Evolutionary conservation across 306 rosid species (phyloP).

Genomic region (Macrotyloma uniflorum): DNA sequence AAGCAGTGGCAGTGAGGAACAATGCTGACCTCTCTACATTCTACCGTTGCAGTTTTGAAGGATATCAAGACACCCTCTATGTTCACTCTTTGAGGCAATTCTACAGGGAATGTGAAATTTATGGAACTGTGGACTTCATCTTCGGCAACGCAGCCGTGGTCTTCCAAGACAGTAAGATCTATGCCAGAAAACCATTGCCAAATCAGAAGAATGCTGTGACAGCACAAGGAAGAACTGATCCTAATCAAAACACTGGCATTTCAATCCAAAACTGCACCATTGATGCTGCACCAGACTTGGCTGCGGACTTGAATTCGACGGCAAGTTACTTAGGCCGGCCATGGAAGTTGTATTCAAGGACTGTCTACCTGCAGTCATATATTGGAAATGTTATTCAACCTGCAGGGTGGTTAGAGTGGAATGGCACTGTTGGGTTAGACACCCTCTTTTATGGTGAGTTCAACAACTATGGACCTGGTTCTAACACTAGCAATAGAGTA

Average conservation of each 20-base stretch:
- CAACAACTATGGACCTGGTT: slow-evolving; percentile 70
- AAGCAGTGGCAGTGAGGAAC: slow-evolving; percentile 83
- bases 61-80: slow-evolving; percentile 87
- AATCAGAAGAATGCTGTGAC: slow-evolving; percentile 61
- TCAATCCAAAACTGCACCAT: slow-evolving; percentile 82
- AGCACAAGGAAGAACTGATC: slow-evolving; percentile 77
- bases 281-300: slow-evolving; percentile 61
- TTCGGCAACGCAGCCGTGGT: slow-evolving; percentile 84
- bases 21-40: slow-evolving; percentile 78
- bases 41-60: slow-evolving; percentile 83
- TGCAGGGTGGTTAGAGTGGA: slow-evolving; percentile 79
- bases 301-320: slow-evolving; percentile 33
- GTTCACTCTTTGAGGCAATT: slow-evolving; percentile 75
- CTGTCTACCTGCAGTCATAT: slow-evolving; percentile 74
- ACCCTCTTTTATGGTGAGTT: slow-evolving; percentile 76
- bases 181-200: slow-evolving; percentile 59
- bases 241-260: slow-evolving; percentile 68
- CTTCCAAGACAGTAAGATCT: slow-evolving; percentile 65
- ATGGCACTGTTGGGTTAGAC: slow-evolving; percentile 68
- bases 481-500: slow-evolving; percentile 59
- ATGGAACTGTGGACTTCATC: slow-evolving; percentile 80
- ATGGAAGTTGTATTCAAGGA: slow-evolving; percentile 73
- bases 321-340: slow-evolving; percentile 62
- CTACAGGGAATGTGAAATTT: slow-evolving; percentile 73
- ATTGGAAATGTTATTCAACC: slow-evolving; percentile 62